Evolutionary conservation across 106 monocot genomes (phyloP).

Genomic region (Phalaenopsis aphrodite): DNA sequence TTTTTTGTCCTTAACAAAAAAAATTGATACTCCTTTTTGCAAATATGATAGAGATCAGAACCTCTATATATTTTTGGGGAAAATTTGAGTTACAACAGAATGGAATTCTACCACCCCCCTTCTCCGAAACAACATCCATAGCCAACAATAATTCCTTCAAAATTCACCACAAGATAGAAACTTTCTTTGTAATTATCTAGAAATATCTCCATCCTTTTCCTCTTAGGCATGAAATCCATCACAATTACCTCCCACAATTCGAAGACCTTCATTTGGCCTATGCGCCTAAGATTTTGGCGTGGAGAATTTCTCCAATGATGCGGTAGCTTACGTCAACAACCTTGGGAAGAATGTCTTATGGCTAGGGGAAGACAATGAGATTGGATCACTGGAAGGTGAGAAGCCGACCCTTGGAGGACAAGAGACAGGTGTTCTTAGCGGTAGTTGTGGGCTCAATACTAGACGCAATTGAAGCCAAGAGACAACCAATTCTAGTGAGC

Average conservation of each 20-base stretch:
- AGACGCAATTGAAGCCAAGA: constrained; percentile 57
- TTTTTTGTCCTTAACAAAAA: constrained; percentile 70
- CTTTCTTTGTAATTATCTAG: constrained; percentile 24
- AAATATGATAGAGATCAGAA: constrained; percentile 47
- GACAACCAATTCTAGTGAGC: constrained; percentile 35
- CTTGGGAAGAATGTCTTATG: constrained; percentile 47
- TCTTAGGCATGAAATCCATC: constrained; percentile 68
- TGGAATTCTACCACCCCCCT: neutral
- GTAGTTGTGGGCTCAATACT: constrained; percentile 48
- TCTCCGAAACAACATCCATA: constrained; percentile 17
- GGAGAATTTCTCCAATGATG: constrained; percentile 21
- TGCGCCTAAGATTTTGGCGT: constrained; percentile 33
- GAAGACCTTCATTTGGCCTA: constrained; percentile 42
- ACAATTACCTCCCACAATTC: constrained; percentile 40
- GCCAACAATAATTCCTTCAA: constrained; percentile 23
- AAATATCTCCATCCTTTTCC: constrained; percentile 40
- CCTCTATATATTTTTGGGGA: constrained; percentile 57
- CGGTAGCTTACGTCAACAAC: constrained; percentile 23
- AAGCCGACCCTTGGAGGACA: constrained; percentile 20
- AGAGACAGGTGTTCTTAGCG: constrained; percentile 29
- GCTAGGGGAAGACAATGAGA: constrained; percentile 28
- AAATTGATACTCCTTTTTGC: constrained; percentile 49
- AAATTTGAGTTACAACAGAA: constrained; percentile 63
- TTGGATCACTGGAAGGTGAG: constrained; percentile 33
- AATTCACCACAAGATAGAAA: constrained; percentile 54